These are phyloP conservation scores for Blakeslea trispora DNA, from an alignment of 371 early-diverging fungal species.

Conservation along the genomic window DNA sequence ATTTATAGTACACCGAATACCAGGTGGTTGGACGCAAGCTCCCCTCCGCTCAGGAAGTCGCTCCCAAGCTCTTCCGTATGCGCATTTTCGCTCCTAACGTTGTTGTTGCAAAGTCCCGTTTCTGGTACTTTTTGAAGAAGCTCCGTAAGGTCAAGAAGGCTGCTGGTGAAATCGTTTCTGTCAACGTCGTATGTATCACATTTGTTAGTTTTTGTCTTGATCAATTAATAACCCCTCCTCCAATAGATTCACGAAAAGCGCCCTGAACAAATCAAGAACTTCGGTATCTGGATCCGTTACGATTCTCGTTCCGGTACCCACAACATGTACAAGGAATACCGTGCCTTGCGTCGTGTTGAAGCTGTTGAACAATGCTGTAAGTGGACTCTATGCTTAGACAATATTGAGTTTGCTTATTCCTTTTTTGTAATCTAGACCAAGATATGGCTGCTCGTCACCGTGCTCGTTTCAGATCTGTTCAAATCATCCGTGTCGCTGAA, in stretches of 20 bases:
- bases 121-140: constrained; percentile 97
- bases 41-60: constrained; percentile 86
- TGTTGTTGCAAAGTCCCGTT: constrained; percentile 95
- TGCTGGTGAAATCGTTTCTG: constrained; percentile 89
- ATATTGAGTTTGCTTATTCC: too few species aligned
- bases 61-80: constrained; percentile 95
- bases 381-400: too few species aligned
- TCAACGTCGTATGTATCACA: constrained; percentile 76
- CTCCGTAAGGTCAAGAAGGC: constrained; percentile 97
- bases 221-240: too few species aligned
- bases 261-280: constrained; percentile 93
- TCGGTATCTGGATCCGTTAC: constrained; percentile 97
- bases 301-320: constrained; percentile 97
- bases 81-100: constrained; percentile 96
- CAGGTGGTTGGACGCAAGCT: constrained; percentile 86
- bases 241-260: constrained; percentile 90
- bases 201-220: too few species aligned
- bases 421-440: constrained; percentile 74
- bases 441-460: constrained; percentile 98
- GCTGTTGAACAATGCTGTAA: constrained; percentile 88
- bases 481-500: constrained; percentile 93
- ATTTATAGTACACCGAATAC: not conserved
- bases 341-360: constrained; percentile 87
- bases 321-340: constrained; percentile 99
- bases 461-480: constrained; percentile 93